phyloP scores from a whole-genome alignment of 495 filamentous ascomycete species.

The Lasiosphaeria miniovina region DNA sequence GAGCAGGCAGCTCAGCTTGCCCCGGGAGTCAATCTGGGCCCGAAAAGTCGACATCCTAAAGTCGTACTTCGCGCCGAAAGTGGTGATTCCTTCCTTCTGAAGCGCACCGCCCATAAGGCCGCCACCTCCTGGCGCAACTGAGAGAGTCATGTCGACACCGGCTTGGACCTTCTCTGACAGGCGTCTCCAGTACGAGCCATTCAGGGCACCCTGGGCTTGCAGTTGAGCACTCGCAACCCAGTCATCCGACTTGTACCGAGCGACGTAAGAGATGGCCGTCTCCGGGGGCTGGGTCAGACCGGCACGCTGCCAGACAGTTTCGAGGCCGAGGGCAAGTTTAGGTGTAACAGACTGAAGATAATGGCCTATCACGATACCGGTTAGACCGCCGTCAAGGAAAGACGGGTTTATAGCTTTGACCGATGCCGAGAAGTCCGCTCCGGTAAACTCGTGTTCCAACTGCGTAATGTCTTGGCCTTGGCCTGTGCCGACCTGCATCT shows the following conservation, averaged over 20 bases:
- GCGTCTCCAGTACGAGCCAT: conserved; percentile 91
- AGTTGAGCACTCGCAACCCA: conserved; percentile 90
- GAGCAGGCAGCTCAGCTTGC: conserved; percentile 85
- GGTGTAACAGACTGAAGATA: conserved; percentile 94
- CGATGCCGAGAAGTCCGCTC: conserved; percentile 85
- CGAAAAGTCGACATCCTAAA: conserved; percentile 93
- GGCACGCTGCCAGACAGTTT: conserved; percentile 88
- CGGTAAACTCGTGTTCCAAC: conserved; percentile 90
- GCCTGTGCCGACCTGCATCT: conserved; percentile 64
- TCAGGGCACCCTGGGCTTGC: conserved; percentile 76
- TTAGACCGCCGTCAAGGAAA: conserved; percentile 82
- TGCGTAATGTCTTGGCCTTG: conserved; percentile 79
- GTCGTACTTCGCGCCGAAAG: conserved; percentile 95
- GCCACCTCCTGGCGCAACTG: conserved; percentile 64
- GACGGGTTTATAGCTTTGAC: conserved; percentile 95
- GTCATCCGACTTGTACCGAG: conserved; percentile 80
- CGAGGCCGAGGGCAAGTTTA: conserved; percentile 80
- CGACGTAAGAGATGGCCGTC: conserved; percentile 80
- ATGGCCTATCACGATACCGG: conserved; percentile 90
- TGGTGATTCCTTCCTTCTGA: conserved; percentile 81
- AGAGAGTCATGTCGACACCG: conserved; percentile 90
- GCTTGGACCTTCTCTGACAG: conserved; percentile 95
- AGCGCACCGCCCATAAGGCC: conserved; percentile 67
- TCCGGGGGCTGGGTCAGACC: conserved; percentile 76
- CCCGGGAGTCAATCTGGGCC: conserved; percentile 91